Percentiles rank a stretch among this genome's conserved stretches.
Evolutionary conservation across 805 yeast genomes (phyloP).

Genomic region (Saturnispora saitoi): DNA sequence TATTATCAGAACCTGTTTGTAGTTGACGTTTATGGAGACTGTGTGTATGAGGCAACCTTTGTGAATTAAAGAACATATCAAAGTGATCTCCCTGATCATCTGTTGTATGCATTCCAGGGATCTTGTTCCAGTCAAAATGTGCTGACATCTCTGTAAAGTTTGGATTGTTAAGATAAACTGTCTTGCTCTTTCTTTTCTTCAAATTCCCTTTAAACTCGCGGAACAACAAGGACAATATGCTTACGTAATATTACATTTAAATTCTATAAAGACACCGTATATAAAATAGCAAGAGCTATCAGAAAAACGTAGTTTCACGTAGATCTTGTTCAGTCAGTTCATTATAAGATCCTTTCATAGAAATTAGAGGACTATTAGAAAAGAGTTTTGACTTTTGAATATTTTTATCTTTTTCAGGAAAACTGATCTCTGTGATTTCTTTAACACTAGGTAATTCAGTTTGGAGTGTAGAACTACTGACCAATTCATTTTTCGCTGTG

Average conservation of each 20-base stretch:
- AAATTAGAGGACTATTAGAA: background rate
- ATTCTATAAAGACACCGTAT: background rate
- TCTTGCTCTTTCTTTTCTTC: background rate
- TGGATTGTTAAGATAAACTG: background rate
- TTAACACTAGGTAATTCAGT: background rate
- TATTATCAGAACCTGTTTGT: background rate
- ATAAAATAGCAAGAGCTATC: background rate
- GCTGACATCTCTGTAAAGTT: slow-evolving; percentile 9
- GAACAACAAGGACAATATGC: background rate
- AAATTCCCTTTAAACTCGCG: background rate
- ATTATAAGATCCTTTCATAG: background rate
- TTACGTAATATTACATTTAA: background rate
- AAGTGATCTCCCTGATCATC: background rate
- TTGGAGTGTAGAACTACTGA: background rate
- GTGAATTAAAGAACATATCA: background rate
- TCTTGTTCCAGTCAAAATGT: slow-evolving; percentile 19
- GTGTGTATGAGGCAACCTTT: background rate
- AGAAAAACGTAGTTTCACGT: background rate
- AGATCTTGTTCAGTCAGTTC: background rate
- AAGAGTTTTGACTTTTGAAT: background rate
- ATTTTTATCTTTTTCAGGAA: slow-evolving; percentile 2
- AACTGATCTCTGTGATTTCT: background rate
- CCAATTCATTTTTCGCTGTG: background rate
- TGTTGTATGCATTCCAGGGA: slow-evolving; percentile 15
- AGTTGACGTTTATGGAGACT: background rate